Percentiles rank a stretch among this genome's conserved stretches.
phyloP scores from a whole-genome alignment of 257 asterid genomes.

The Solanum lignicaule region DNA sequence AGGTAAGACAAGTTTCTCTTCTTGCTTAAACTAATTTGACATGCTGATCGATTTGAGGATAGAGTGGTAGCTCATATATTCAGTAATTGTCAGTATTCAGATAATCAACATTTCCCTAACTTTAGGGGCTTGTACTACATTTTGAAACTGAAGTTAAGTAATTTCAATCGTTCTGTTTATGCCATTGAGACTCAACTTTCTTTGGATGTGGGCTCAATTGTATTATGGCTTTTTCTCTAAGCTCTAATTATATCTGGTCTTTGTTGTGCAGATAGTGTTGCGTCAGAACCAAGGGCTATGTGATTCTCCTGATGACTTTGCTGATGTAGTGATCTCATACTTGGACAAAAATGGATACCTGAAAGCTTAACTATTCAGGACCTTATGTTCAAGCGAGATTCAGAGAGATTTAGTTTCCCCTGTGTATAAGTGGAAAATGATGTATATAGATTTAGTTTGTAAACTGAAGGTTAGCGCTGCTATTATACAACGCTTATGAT shows the following conservation, averaged over 20 bases:
- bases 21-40: neutral
- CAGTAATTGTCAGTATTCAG: neutral
- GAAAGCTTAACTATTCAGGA: constrained; percentile 28
- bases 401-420: constrained; percentile 2
- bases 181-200: neutral
- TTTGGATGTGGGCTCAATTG: neutral
- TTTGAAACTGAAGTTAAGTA: neutral
- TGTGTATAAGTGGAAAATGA: neutral
- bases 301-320: constrained; percentile 60
- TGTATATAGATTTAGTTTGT: neutral
- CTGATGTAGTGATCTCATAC: constrained; percentile 56
- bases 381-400: neutral
- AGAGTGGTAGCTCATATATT: neutral
- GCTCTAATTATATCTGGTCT: neutral
- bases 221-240: neutral
- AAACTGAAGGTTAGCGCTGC: neutral
- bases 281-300: constrained; percentile 44
- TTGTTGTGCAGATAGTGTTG: constrained; percentile 57
- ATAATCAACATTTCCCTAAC: neutral
- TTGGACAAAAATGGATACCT: constrained; percentile 71
- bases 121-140: neutral
- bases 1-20: constrained; percentile 33
- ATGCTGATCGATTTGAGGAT: neutral
- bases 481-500: neutral
- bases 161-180: neutral